These are phyloP conservation scores for Aspergillus ruber DNA, from an alignment of 2,329 filamentous ascomycete genomes.

Conservation along the genomic window DNA sequence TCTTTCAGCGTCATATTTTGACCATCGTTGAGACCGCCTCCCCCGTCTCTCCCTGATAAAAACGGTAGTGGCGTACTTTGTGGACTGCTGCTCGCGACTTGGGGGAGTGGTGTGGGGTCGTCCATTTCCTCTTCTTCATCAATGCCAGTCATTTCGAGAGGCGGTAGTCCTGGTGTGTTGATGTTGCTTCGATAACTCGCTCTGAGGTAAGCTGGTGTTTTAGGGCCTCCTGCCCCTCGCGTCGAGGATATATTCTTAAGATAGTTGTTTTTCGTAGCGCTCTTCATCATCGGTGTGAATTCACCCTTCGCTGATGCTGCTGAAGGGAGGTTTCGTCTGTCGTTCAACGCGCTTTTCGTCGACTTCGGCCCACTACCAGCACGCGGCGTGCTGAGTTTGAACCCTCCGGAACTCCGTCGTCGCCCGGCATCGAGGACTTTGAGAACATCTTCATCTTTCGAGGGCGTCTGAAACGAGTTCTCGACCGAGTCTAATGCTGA, in stretches of 20 bases:
- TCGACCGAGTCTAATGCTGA: slow-evolving; percentile 71
- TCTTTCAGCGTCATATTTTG: slow-evolving; percentile 82
- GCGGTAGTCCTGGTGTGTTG: slow-evolving; percentile 67
- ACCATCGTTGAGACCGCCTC: slow-evolving; percentile 70
- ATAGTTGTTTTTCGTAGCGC: slow-evolving; percentile 62
- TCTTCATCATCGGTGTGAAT: slow-evolving; percentile 90
- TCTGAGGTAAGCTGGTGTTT: slow-evolving; percentile 64
- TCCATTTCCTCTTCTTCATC: slow-evolving; percentile 60
- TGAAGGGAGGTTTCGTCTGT: slow-evolving; percentile 64
- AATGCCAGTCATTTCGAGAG: slow-evolving; percentile 63
- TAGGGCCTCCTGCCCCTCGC: slow-evolving; percentile 49
- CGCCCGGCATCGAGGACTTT: slow-evolving; percentile 64
- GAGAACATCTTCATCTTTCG: slow-evolving; percentile 69
- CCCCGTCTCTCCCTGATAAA: slow-evolving; percentile 57
- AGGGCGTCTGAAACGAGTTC: slow-evolving; percentile 76
- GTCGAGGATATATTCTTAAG: slow-evolving; percentile 52
- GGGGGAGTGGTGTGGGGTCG: slow-evolving; percentile 66
- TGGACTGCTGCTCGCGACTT: slow-evolving; percentile 69
- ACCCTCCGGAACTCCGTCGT: slow-evolving; percentile 44
- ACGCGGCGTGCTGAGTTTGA: slow-evolving; percentile 67
- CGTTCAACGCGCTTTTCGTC: slow-evolving; percentile 51
- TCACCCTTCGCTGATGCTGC: slow-evolving; percentile 57
- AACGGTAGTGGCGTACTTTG: slow-evolving; percentile 75
- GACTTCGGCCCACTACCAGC: slow-evolving; percentile 51
- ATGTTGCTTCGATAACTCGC: slow-evolving; percentile 59